phyloP scores from a whole-genome alignment of 2,329 filamentous ascomycete genomes.

The Penicillium brasilianum region DNA sequence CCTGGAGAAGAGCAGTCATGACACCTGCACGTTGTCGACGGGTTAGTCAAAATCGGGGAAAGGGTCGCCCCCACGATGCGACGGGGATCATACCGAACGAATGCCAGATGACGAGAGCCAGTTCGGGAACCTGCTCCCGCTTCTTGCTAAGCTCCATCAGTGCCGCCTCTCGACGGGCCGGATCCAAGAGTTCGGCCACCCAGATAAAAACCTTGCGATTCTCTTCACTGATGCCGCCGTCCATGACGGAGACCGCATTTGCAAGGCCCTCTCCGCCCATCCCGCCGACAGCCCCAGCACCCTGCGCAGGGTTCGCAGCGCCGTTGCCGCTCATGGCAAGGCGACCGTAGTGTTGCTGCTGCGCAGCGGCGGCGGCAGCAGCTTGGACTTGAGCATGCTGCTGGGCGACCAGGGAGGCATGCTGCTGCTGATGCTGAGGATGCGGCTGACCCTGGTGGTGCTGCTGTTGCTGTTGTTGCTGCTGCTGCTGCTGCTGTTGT shows the following conservation, averaged over 20 bases:
- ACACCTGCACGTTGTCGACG: conserved; percentile 66
- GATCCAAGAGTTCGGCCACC: conserved; percentile 89
- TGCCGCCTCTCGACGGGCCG: conserved; percentile 84
- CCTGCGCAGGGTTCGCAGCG: conserved; percentile 39
- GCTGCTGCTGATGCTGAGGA: conserved; percentile 49
- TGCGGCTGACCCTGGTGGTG: conserved; percentile 45
- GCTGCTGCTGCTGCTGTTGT: too few relatives aligned
- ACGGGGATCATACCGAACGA: conserved; percentile 76
- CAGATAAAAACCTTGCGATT: conserved; percentile 91
- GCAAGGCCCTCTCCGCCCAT: conserved; percentile 52
- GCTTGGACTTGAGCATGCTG: conserved; percentile 62
- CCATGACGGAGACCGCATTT: conserved; percentile 53
- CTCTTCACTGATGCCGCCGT: conserved; percentile 79
- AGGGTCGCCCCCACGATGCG: conserved; percentile 21
- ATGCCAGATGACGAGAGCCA: conserved; percentile 96
- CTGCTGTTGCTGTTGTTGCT: conserved; percentile 37
- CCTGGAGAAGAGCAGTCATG: conserved; percentile 95
- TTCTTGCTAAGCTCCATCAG: conserved; percentile 98
- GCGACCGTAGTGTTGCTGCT: conserved; percentile 70
- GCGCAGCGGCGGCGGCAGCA: conserved; percentile 48
- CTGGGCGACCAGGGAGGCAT: conserved; percentile 53
- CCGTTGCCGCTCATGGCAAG: conserved; percentile 70
- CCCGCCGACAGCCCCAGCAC: conserved; percentile 50
- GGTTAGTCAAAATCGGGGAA: conserved; percentile 26
- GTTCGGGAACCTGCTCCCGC: conserved; percentile 93